Evolutionary conservation across 1,284 basidiomycete genomes (phyloP), one percentile per base, ranked within the genome.

Genomic region (Ganoderma sinense): DNA sequence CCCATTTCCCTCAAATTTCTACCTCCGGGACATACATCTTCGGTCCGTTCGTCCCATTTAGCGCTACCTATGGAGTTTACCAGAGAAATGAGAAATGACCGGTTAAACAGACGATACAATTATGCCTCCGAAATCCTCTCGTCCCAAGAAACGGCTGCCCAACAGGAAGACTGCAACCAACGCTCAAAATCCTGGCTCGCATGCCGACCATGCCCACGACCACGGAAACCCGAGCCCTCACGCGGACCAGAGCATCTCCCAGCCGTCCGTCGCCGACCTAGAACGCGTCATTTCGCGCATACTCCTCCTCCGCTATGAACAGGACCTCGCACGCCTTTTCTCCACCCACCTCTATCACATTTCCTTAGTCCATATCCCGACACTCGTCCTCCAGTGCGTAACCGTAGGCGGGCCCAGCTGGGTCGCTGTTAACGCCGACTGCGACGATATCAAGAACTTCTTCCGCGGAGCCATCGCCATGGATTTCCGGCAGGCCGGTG

Each of bases 401-500:
- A 82, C 86, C 18, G 82, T 90, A 29, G 85, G 84, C 1, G 89
- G 90, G 0, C 89, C 89, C 0, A 85, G 88, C 41, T 92, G 91
- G 91, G 81, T 88, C 18, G 89, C 89, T 0, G 82, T 85, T 74
- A 92, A 92, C 69, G 84, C 89, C 8, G 88, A 89, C 70, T 85
- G 79, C 64, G 90, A 92, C 68, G 90, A 90, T 67, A 84, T 92
- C 77, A 92, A 91, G 73, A 90, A 92, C 74, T 92, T 91, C 77
- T 89, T 92, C 78, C 84, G 91, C 26, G 83, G 87, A 2, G 85
- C 84, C 61, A 86, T 92, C 70, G 85, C 86, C 67, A 92, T 92
- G 91, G 91, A 92, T 76, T 84, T 92, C 78, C 84, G 91, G 31
- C 88, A 92, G 77, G 89, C 89, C 0, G 91, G 91, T 16, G 91